These are phyloP conservation scores for Penicillium sp. DNA, from an alignment of 2,329 filamentous ascomycete species.

Conservation along the genomic window DNA sequence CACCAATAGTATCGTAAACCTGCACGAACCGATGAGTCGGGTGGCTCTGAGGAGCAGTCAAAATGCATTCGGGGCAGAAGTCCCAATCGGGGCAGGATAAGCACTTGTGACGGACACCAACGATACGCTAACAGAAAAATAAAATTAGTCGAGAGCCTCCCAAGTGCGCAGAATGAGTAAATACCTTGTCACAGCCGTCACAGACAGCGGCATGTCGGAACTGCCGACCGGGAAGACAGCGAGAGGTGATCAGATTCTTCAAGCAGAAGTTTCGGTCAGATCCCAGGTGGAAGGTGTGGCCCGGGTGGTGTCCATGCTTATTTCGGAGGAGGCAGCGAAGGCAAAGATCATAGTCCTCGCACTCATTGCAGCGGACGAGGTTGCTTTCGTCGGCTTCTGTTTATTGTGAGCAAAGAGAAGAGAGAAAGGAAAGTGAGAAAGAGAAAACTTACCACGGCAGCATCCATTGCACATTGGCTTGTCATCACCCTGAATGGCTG, in stretches of 20 bases:
- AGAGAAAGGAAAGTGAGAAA: not conserved
- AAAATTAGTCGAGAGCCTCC: not conserved
- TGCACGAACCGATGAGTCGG: constrained; percentile 84
- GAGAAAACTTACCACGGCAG: constrained; percentile 54
- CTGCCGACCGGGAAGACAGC: constrained; percentile 77
- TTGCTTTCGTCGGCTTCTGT: constrained; percentile 70
- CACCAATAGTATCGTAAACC: constrained; percentile 69
- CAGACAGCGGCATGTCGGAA: constrained; percentile 84
- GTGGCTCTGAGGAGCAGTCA: constrained; percentile 67
- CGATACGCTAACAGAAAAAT: constrained; percentile 59
- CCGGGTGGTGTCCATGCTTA: constrained; percentile 87
- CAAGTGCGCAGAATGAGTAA: constrained; percentile 19
- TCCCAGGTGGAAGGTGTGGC: constrained; percentile 70
- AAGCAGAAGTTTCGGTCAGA: constrained; percentile 56
- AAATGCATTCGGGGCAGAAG: constrained; percentile 77
- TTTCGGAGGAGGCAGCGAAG: constrained; percentile 72
- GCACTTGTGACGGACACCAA: constrained; percentile 93
- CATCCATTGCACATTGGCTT: constrained; percentile 64
- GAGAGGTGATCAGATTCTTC: constrained; percentile 60
- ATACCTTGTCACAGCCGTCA: constrained; percentile 81
- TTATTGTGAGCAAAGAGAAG: constrained; percentile 20
- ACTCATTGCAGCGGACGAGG: constrained; percentile 81
- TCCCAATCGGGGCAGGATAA: constrained; percentile 97
- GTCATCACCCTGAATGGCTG: constrained; percentile 20
- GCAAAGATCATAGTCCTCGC: constrained; percentile 92